phyloP scores from a whole-genome alignment of 768 basidiomycete genomes.

The Plicaturopsis crispa region DNA sequence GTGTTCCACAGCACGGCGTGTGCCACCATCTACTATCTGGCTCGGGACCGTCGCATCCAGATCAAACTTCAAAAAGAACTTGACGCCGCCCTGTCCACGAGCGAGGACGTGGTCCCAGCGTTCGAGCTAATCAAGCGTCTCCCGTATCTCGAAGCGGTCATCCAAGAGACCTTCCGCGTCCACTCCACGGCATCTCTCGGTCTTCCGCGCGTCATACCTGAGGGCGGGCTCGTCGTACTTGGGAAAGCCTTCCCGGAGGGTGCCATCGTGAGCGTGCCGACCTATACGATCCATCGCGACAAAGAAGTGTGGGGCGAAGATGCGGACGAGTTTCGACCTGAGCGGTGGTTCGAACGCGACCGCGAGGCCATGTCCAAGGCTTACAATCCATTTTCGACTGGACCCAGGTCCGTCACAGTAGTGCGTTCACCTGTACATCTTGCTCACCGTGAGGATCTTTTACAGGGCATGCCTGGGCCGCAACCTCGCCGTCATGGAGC shows the following conservation, averaged over 20 bases:
- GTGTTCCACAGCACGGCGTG: constrained; percentile 61
- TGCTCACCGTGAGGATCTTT: constrained; percentile 1
- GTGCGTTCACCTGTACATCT: background rate
- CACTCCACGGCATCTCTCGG: constrained; percentile 84
- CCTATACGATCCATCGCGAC: constrained; percentile 79
- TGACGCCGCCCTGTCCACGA: too few species aligned
- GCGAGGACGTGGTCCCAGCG: constrained; percentile 54
- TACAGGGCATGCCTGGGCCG: constrained; percentile 77
- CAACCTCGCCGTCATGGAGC: constrained; percentile 73
- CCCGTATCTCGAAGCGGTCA: constrained; percentile 78
- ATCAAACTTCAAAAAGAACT: constrained; percentile 72
- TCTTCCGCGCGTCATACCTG: constrained; percentile 74
- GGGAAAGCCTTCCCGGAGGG: constrained; percentile 62
- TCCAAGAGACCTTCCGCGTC: constrained; percentile 78
- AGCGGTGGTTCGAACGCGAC: constrained; percentile 78
- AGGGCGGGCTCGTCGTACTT: constrained; percentile 53
- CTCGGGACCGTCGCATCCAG: constrained; percentile 56
- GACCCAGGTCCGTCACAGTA: constrained; percentile 54
- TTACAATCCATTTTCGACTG: constrained; percentile 83
- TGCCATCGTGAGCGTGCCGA: constrained; percentile 70
- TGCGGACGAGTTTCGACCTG: constrained; percentile 65
- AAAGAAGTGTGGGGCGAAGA: constrained; percentile 70
- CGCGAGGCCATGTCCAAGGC: constrained; percentile 53
- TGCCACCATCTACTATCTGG: constrained; percentile 81
- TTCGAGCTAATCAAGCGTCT: constrained; percentile 66